Conservation (phyloP, 176 grass and related monocot species). For the Microstegium vimineum region DNA sequence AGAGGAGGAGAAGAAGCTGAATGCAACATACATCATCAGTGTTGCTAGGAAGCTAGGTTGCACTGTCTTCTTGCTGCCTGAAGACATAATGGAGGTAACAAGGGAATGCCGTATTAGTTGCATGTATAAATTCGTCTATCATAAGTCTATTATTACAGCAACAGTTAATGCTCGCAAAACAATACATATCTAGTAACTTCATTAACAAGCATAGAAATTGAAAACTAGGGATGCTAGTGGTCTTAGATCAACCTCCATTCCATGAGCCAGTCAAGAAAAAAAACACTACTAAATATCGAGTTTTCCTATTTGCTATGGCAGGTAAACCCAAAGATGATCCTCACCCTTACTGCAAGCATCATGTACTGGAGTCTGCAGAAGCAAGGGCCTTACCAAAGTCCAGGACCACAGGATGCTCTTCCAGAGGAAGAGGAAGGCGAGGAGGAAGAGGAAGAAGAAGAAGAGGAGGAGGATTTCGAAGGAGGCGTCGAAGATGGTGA, state of each 20-base stretch:
- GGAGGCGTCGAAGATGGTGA: conserved; percentile 34
- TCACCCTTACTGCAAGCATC: conserved; percentile 78
- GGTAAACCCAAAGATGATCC: conserved; percentile 97
- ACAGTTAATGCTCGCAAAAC: too few species aligned
- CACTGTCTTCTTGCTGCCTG: conserved; percentile 84
- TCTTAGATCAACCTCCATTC: background rate
- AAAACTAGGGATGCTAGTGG: background rate
- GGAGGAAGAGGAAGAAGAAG: background rate
- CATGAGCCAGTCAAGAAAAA: background rate
- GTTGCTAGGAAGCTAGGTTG: conserved; percentile 94
- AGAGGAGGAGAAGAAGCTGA: conserved; percentile 90
- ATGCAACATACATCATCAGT: conserved; percentile 93
- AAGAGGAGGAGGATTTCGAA: conserved; percentile 23
- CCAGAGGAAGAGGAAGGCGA: conserved; percentile 29
- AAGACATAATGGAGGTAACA: conserved; percentile 98
- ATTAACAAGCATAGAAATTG: background rate
- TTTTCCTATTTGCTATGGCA: background rate
- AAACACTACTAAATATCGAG: background rate
- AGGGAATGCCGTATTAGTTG: background rate
- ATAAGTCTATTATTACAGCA: too few species aligned
- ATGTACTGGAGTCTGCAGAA: conserved; percentile 89
- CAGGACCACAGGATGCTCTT: conserved; percentile 23
- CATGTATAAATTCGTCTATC: background rate
- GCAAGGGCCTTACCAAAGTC: conserved; percentile 42
- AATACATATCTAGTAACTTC: too few species aligned